Percentiles rank a stretch among this genome's conserved stretches.
These are phyloP conservation scores for Coemansia sp. DNA, from an alignment of 192 early-diverging fungal genomes.

Conservation along the genomic window DNA sequence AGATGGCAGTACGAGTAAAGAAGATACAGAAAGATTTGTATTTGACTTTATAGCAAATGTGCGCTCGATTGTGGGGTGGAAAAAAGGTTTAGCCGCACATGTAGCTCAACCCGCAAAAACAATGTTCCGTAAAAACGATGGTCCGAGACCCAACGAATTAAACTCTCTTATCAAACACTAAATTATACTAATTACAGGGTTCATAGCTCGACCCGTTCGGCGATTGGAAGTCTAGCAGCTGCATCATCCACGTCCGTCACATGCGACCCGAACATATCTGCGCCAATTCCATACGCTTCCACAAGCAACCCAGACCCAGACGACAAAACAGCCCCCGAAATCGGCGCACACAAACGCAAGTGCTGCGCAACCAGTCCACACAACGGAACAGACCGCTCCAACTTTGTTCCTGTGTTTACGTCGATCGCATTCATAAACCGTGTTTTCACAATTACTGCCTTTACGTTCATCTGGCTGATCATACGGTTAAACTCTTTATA, in stretches of 20 bases:
- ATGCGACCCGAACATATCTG: not conserved
- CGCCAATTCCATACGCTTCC: not conserved
- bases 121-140: too few relatives aligned
- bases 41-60: too few relatives aligned
- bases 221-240: not conserved
- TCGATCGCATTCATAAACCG: not conserved
- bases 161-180: not conserved
- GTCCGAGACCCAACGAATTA: not conserved
- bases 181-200: not conserved
- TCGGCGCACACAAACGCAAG: not conserved
- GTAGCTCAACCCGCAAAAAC: too few relatives aligned
- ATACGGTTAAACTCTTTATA: too few relatives aligned
- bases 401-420: not conserved
- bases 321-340: conserved; percentile 2
- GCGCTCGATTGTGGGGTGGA: too few relatives aligned
- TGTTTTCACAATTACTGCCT: not conserved
- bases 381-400: not conserved
- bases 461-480: not conserved
- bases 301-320: not conserved
- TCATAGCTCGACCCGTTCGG: not conserved
- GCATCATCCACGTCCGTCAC: not conserved
- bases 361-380: not conserved
- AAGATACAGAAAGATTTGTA: too few relatives aligned
- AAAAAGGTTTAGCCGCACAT: too few relatives aligned
- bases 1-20: too few relatives aligned